These are phyloP conservation scores for Gaeumannomyces sp. DNA, from an alignment of 2,329 filamentous ascomycete genomes.

Conservation along the genomic window DNA sequence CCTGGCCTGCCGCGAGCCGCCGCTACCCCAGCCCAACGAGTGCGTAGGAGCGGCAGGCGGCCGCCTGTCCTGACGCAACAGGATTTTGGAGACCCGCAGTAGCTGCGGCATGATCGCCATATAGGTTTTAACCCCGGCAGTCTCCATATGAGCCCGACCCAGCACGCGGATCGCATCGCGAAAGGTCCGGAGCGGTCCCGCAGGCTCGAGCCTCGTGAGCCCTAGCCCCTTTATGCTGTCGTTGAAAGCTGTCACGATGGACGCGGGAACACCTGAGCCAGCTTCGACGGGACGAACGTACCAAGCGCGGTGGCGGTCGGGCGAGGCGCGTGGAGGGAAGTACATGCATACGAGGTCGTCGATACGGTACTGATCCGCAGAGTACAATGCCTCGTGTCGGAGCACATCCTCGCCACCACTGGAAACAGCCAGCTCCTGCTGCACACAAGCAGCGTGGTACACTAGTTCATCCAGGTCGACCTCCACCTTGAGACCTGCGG, in stretches of 20 bases:
- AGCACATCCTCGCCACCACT: conserved; percentile 4
- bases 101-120: conserved; percentile 2
- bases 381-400: conserved; percentile 5
- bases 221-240: neutral
- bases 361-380: conserved; percentile 6
- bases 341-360: conserved; percentile 6
- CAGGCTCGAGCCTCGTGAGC: conserved; percentile 1
- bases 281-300: conserved; percentile 3
- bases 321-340: conserved; percentile 4
- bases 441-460: conserved; percentile 9
- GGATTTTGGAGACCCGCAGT: neutral
- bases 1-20: neutral
- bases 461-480: conserved; percentile 3
- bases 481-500: neutral
- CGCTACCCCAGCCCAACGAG: neutral
- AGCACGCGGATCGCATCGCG: conserved; percentile 5
- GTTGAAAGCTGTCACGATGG: neutral
- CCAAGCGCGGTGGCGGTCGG: conserved; percentile 3
- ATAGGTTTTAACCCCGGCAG: neutral
- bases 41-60: neutral
- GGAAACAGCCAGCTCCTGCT: conserved; percentile 8
- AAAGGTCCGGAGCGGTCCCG: conserved; percentile 4
- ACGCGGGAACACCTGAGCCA: neutral
- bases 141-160: conserved; percentile 5
- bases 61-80: conserved; percentile 3